Evolutionary conservation across 345 rosid genomes (phyloP).

Genomic region (Hirschfeldia incana): DNA sequence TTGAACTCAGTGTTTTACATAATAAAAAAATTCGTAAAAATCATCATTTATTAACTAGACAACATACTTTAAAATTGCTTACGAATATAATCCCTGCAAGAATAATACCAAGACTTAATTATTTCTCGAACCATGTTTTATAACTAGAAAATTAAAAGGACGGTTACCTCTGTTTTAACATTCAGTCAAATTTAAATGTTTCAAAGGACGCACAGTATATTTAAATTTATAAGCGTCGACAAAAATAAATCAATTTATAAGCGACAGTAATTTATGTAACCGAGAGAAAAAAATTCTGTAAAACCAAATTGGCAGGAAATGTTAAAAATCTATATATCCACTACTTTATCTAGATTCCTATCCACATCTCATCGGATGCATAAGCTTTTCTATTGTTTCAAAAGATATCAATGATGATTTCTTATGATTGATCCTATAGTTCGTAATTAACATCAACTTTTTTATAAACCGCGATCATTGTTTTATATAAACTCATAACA

Average conservation of each 20-base stretch:
- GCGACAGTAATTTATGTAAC: background rate
- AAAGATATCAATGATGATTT: background rate
- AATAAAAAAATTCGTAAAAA: background rate
- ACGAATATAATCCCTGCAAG: background rate
- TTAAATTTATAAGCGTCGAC: background rate
- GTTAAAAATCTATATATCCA: background rate
- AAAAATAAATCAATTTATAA: background rate
- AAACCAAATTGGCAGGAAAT: background rate
- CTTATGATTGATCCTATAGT: background rate
- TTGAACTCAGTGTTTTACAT: background rate
- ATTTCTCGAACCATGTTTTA: background rate
- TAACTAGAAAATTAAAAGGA: background rate
- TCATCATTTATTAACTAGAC: background rate
- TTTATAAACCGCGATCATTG: background rate
- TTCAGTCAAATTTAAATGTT: background rate
- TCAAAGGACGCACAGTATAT: background rate
- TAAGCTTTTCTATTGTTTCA: background rate
- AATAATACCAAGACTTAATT: background rate
- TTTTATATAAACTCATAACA: background rate
- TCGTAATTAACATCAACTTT: background rate
- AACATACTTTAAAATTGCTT: background rate
- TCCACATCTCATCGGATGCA: background rate
- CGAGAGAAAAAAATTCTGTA: background rate
- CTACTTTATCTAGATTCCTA: slow-evolving; percentile 17
- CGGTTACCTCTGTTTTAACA: background rate